phyloP scores from a whole-genome alignment of 2,329 filamentous ascomycete genomes.

The Aspergillus sp. region DNA sequence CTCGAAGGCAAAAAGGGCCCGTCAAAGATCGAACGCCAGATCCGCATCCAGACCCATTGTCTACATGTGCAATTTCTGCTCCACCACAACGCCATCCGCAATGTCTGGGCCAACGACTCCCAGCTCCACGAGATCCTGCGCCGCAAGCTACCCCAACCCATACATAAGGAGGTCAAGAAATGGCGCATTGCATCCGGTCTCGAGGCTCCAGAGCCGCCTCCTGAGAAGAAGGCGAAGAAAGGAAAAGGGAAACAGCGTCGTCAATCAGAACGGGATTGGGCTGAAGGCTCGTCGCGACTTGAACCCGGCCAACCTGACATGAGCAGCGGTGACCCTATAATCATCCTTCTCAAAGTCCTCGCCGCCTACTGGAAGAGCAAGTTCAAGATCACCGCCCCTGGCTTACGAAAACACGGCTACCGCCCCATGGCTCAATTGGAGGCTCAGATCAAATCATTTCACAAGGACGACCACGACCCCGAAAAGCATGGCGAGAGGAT shows the following conservation, averaged over 20 bases:
- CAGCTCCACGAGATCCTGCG: constrained; percentile 75
- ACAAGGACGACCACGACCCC: constrained; percentile 62
- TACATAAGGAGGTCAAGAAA: constrained; percentile 72
- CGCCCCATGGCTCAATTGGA: constrained; percentile 74
- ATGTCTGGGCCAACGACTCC: constrained; percentile 78
- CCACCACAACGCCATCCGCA: constrained; percentile 85
- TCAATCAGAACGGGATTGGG: constrained; percentile 66
- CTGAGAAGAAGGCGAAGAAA: constrained; percentile 43
- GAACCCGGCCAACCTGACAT: constrained; percentile 73
- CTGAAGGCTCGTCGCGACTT: constrained; percentile 65
- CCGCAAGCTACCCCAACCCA: constrained; percentile 67
- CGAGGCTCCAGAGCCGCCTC: constrained; percentile 47
- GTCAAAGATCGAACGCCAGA: constrained; percentile 78
- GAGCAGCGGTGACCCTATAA: constrained; percentile 79
- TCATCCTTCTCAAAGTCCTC: constrained; percentile 74
- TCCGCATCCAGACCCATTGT: constrained; percentile 78
- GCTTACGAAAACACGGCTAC: constrained; percentile 86
- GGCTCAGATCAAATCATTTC: constrained; percentile 70
- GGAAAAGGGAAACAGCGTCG: constrained; percentile 45
- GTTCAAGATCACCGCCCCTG: constrained; percentile 75
- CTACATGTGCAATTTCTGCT: constrained; percentile 85
- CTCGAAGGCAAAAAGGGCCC: constrained; percentile 76
- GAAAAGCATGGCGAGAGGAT: constrained; percentile 76
- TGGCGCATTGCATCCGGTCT: constrained; percentile 72
- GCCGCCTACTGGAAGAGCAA: constrained; percentile 84